These are phyloP conservation scores for Geotrichum cucujoidarum DNA, from an alignment of 1,139 yeast genomes.

Conservation along the genomic window DNA sequence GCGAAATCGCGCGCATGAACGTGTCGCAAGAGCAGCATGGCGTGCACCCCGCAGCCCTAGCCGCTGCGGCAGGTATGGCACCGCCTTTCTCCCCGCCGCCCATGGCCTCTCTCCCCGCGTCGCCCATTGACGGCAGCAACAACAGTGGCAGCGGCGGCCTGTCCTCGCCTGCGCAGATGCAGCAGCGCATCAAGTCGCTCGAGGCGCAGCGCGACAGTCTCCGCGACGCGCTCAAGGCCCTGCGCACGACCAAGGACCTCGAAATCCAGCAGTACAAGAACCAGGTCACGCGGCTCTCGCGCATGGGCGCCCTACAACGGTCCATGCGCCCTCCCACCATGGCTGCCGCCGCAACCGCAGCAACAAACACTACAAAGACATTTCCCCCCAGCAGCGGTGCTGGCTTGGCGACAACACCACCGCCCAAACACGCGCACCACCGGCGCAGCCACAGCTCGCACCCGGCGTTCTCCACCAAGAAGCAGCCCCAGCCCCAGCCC, in stretches of 20 bases:
- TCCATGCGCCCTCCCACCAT: background rate
- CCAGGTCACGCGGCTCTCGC: constrained; percentile 20
- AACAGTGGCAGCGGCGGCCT: background rate
- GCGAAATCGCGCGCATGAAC: constrained; percentile 1
- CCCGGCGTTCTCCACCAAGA: background rate
- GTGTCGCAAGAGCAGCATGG: background rate
- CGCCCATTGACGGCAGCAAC: background rate
- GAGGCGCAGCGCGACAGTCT: constrained; percentile 57
- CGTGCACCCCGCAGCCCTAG: background rate
- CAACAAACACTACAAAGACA: background rate
- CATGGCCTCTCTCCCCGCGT: background rate
- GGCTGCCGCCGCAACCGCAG: too few relatives aligned
- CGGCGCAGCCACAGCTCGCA: constrained; percentile 1
- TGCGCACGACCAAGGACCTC: constrained; percentile 37
- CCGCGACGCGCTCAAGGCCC: constrained; percentile 46
- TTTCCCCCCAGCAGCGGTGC: background rate
- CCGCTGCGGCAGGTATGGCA: background rate
- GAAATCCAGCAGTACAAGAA: constrained; percentile 37
- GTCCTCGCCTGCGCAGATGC: constrained; percentile 13
- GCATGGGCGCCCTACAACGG: constrained; percentile 2
- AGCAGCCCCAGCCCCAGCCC: background rate
- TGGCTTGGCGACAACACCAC: background rate
- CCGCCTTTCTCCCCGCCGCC: background rate
- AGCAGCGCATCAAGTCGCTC: constrained; percentile 33
- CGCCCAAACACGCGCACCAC: background rate